These are phyloP conservation scores for Albatrellus ellisii DNA, from an alignment of 768 basidiomycete genomes.

Conservation along the genomic window DNA sequence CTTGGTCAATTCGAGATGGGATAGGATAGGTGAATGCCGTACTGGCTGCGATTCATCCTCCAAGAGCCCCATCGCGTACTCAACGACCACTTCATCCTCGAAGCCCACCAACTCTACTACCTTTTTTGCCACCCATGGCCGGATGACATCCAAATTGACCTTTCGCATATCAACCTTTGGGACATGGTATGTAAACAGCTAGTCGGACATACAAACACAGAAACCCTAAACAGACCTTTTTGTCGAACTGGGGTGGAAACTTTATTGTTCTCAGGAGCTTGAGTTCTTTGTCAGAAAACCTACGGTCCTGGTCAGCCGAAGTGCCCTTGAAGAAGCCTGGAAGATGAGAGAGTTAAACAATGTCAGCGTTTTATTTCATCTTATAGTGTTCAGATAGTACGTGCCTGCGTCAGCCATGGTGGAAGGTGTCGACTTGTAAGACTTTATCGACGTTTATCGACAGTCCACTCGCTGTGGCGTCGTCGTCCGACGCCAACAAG, in stretches of 20 bases:
- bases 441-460: neutral
- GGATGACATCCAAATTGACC: conserved; percentile 84
- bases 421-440: neutral
- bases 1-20: neutral
- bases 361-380: neutral
- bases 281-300: conserved; percentile 91
- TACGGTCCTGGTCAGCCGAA: conserved; percentile 80
- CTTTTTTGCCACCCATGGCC: conserved; percentile 93
- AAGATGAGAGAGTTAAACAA: neutral
- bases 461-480: neutral
- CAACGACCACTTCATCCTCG: conserved; percentile 94
- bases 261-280: conserved; percentile 83
- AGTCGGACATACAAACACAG: too few relatives aligned
- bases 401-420: conserved; percentile 14
- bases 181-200: neutral
- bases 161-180: conserved; percentile 85
- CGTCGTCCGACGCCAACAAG: neutral
- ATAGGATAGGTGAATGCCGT: conserved; percentile 16
- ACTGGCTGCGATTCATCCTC: conserved; percentile 83
- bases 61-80: conserved; percentile 89
- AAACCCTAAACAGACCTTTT: conserved; percentile 55
- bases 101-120: conserved; percentile 83
- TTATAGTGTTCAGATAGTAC: neutral
- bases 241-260: conserved; percentile 81
- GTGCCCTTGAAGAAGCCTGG: conserved; percentile 81